Evolutionary conservation across 768 basidiomycete species (phyloP).

Genomic region (Kwoniella sp.): DNA sequence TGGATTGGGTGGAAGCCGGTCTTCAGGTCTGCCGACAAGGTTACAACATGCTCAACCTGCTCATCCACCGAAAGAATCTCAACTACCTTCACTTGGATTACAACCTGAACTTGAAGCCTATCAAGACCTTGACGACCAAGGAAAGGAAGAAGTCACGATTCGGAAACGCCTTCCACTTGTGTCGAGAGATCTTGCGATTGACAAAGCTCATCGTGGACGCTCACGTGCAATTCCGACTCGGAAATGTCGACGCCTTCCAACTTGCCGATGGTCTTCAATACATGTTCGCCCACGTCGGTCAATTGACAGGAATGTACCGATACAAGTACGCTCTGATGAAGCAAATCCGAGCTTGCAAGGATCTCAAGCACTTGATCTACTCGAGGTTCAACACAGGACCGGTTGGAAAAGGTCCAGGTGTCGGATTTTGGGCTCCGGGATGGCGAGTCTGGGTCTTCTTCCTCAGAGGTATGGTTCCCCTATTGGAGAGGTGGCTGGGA

Average conservation of each 20-base stretch:
- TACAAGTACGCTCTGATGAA: slow-evolving; percentile 92
- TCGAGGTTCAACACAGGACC: slow-evolving; percentile 91
- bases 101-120: slow-evolving; percentile 97
- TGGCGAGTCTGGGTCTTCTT: slow-evolving; percentile 99
- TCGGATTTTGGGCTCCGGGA: slow-evolving; percentile 99
- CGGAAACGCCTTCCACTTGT: slow-evolving; percentile 93
- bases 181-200: slow-evolving; percentile 94
- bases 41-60: slow-evolving; percentile 97
- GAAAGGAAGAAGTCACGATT: slow-evolving; percentile 99
- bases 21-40: slow-evolving; percentile 98
- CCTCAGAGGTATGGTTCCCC: slow-evolving; percentile 96
- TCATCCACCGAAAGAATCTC: slow-evolving; percentile 90
- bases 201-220: slow-evolving; percentile 99
- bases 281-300: slow-evolving; percentile 95
- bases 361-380: slow-evolving; percentile 80
- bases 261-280: slow-evolving; percentile 98
- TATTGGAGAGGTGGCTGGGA: slow-evolving; percentile 96
- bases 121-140: slow-evolving; percentile 93
- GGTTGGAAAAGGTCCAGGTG: slow-evolving; percentile 97
- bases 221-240: slow-evolving; percentile 96
- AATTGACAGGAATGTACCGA: slow-evolving; percentile 98
- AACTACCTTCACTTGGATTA: slow-evolving; percentile 87
- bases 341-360: slow-evolving; percentile 99
- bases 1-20: slow-evolving; percentile 99
- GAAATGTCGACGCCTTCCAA: slow-evolving; percentile 98